Base-by-base conservation (phyloP, 371 early-diverging fungal species). In the Mortierella sp. region DNA sequence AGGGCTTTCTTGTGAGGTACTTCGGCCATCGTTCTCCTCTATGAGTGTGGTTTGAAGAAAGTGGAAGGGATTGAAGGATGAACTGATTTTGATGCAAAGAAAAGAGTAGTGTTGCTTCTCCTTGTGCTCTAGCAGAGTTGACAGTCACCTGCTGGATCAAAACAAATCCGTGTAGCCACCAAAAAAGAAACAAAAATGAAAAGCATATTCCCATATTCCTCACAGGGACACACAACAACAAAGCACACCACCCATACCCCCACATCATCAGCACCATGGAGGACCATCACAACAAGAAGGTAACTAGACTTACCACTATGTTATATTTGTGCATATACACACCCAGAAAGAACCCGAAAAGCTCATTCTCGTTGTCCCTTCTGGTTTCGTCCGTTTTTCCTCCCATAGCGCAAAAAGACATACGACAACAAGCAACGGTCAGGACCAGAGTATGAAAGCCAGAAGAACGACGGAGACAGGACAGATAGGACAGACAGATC, bases 381-480 rank as follows among this genome's bases (percentile, higher is more conserved):
- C 14, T 4, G 50, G 28, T 53, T 4, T n/a, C 41, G 7, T 42
- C 32, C 28, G 27, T 30, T 17, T 15, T 46, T 17, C 30, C 17
- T 26, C 32, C 26, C 43, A 6, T 32, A 79, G 76, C 81, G 71
- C 59, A 70, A 61, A 27, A 83, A 81, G 57, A 64, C 82, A 15
- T 84, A 71, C 42, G 84, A 84, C 44, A 84, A 84, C 61, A 82
- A 86, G 53, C 61, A 79, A 19, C 70, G 82, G 11, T 83, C 86
- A 37, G 86, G 85, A 27, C 85, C 86, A 31, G 83, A 82, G 26
- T 84, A 72, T 44, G 82, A 83, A 28, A 70, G 43, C 42, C 53
- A 46, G 43, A 61, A 37, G 27, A 56, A 28, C 24, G 54, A 54
- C 34, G 26, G 60, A 43, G 66, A 79, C 17, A 65, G 81, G 47